phyloP scores from a whole-genome alignment of 441 rosid genomes.

The Metrosideros polymorpha region DNA sequence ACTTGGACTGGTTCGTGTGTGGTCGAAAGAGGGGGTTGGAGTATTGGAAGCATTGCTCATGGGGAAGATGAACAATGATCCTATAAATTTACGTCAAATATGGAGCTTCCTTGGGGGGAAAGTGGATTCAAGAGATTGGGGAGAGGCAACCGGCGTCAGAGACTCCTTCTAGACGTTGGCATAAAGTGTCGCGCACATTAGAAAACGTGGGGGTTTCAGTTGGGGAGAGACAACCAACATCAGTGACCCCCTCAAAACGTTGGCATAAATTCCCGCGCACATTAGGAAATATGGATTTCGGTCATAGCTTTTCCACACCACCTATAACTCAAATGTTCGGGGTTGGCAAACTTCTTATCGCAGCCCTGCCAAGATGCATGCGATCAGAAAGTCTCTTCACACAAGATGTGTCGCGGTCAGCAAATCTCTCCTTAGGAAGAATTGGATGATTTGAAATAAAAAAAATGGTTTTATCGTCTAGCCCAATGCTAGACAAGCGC shows the following conservation, averaged over 20 bases:
- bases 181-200: no score
- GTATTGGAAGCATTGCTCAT: background rate
- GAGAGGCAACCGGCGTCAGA: no score
- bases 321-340: background rate
- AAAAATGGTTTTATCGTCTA: background rate
- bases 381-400: background rate
- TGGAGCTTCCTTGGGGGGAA: background rate
- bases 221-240: no score
- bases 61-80: no score
- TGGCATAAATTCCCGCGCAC: background rate
- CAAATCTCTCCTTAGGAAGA: background rate
- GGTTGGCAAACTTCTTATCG: background rate
- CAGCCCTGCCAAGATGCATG: background rate
- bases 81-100: rapidly evolving
- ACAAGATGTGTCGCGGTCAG: rapidly evolving
- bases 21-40: background rate
- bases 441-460: background rate
- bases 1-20: background rate
- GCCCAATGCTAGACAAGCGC: background rate
- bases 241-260: background rate
- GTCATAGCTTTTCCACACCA: background rate
- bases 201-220: no score
- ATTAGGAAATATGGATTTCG: background rate
- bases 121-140: background rate
- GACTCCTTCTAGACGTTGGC: no score